Conservation (phyloP, 1,139 yeast species). For the Blastobotrys apis region DNA sequence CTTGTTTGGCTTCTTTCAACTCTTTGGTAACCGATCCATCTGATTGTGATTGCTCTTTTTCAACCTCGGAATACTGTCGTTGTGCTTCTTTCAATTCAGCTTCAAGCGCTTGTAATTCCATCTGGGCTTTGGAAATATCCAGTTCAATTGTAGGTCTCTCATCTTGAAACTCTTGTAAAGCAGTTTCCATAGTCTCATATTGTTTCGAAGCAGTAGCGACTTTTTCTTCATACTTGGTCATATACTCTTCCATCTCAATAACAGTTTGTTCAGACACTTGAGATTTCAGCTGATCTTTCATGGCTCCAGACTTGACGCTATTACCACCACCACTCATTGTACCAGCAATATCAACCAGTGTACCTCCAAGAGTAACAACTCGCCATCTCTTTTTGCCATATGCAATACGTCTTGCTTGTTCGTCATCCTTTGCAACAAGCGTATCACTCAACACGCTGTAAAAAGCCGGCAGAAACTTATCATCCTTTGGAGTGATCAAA, state of each 20-base stretch:
- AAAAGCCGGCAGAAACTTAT: conserved; percentile 78
- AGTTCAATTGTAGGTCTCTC: conserved; percentile 68
- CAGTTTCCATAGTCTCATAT: conserved; percentile 55
- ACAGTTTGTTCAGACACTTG: conserved; percentile 57
- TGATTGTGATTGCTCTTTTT: conserved; percentile 19
- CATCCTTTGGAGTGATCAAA: conserved; percentile 61
- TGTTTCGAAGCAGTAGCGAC: conserved; percentile 51
- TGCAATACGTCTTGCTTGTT: conserved; percentile 83
- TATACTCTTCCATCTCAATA: conserved; percentile 49
- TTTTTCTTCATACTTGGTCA: conserved; percentile 52
- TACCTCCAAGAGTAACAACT: conserved; percentile 91
- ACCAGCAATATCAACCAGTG: conserved; percentile 90
- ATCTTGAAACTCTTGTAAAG: conserved; percentile 55
- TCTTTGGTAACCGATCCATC: conserved; percentile 21
- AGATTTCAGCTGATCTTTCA: conserved; percentile 45
- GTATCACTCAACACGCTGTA: conserved; percentile 85
- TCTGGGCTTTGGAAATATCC: conserved; percentile 51
- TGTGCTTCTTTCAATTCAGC: conserved; percentile 45
- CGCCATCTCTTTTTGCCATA: conserved; percentile 77
- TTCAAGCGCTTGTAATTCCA: conserved; percentile 64
- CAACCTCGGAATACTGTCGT: conserved; percentile 29
- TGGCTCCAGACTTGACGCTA: conserved; percentile 57
- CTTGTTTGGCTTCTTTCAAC: conserved; percentile 39
- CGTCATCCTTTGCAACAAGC: conserved; percentile 72
- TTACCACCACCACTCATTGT: conserved; percentile 97